Percentiles rank a stretch among this genome's conserved stretches.
phyloP scores from a whole-genome alignment of 176 grass and related monocot species.

The Aegilops speltoides region DNA sequence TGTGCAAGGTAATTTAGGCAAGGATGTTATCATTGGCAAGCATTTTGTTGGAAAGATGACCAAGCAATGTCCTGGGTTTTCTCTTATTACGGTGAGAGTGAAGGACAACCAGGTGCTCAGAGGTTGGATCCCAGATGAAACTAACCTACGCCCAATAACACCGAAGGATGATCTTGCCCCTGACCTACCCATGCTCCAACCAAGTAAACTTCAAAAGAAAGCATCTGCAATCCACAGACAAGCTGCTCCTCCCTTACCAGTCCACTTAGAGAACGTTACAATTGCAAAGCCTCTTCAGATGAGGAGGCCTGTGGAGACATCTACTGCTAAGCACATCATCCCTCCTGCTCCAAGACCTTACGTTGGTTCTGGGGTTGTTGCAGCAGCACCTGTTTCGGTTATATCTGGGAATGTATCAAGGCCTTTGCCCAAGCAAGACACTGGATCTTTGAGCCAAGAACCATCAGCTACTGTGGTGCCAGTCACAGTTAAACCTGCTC shows the following conservation, averaged over 20 bases:
- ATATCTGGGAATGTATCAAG: slow-evolving; percentile 13
- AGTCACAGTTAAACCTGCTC: slow-evolving; percentile 25
- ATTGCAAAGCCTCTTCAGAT: slow-evolving; percentile 58
- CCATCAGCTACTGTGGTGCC: slow-evolving; percentile 8
- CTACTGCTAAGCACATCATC: slow-evolving; percentile 24
- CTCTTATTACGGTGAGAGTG: slow-evolving; percentile 51
- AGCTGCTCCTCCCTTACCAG: slow-evolving; percentile 27
- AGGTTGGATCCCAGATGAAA: slow-evolving; percentile 59
- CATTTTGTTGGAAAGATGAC: slow-evolving; percentile 46
- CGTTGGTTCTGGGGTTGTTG: slow-evolving; percentile 38
- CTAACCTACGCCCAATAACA: slow-evolving; percentile 29
- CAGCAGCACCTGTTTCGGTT: slow-evolving; percentile 44
- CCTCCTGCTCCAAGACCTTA: slow-evolving; percentile 27
- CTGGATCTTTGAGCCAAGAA: slow-evolving; percentile 17
- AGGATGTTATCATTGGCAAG: slow-evolving; percentile 41
- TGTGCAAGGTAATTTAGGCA: slow-evolving; percentile 26
- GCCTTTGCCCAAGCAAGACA: slow-evolving; percentile 18
- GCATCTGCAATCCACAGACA: slow-evolving; percentile 38
- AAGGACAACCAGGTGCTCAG: slow-evolving; percentile 51
- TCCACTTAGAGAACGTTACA: slow-evolving; percentile 49
- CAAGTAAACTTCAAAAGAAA: slow-evolving; percentile 39
- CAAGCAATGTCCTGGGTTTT: slow-evolving; percentile 43
- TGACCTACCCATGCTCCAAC: slow-evolving; percentile 36
- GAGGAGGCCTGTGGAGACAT: slow-evolving; percentile 49
- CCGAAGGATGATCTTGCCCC: slow-evolving; percentile 44